Evolutionary conservation across 768 basidiomycete genomes (phyloP), one percentile per base, ranked within the genome.

Genomic region (Tylopilus vinaceipallidus): DNA sequence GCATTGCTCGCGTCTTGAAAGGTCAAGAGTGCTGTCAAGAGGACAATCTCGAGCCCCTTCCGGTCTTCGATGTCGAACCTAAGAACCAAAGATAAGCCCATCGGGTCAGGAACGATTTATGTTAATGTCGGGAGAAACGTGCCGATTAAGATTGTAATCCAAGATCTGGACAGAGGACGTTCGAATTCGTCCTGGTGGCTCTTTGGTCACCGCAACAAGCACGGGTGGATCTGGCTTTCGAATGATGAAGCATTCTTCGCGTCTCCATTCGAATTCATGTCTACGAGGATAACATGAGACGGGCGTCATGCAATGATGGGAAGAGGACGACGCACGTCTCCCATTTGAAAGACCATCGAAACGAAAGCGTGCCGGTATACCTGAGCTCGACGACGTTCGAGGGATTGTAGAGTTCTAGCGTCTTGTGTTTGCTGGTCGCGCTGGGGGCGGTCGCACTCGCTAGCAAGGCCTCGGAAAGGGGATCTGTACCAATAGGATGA

Each of bases 161-260:
- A 93, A 72, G 22, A 93, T 79, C 60, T 93, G 91, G 24, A 91
- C 73, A 3, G 82, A 75, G 0, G 78, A 66, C 12, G 84, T 82
- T 60, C 81, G 85, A 38, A 85, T 71, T 20, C 80, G 74, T 7
- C 86, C 84, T 2, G 82, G 73, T 2, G 82, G 78, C 52, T 91
- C 91, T 60, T 85, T 90, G 3, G 88, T 90, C 24, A 91, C 75
- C 0, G 88, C 89, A 12, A 93, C 84, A 10, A 91, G 78, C 2
- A 93, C 89, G 36, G 91, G 86, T 6, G 91, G 91, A 56, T 93
- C 91, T 9, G 90, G 91, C 62, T 91, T 91, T 19, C 90, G 81
- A 36, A 91, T 65, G 67, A 92, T 80, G 66, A 77, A 91, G 67
- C 89, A 91, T 56, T 86, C 85, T 61, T 91, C 88, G 37, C 86